phyloP scores from a whole-genome alignment of 139 green algal genomes.

The Chlamydomonas asymmetrica region DNA sequence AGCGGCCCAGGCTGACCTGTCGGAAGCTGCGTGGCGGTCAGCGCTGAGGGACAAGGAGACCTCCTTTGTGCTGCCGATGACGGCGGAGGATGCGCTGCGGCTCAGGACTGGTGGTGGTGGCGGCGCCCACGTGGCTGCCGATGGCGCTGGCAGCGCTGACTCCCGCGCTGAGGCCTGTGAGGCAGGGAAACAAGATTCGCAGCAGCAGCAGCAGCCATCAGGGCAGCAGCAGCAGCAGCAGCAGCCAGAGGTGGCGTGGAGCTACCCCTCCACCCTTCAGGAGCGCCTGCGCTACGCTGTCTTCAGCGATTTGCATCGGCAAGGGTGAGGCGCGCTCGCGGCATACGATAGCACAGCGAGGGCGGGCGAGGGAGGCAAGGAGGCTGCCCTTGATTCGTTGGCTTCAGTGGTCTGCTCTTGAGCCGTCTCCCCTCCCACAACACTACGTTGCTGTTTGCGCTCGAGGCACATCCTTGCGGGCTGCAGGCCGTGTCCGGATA shows the following conservation, averaged over 20 bases:
- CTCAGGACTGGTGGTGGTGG: constrained; percentile 2
- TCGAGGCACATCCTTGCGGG: not conserved
- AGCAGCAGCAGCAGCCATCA: constrained; percentile 1
- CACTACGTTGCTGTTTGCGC: no score
- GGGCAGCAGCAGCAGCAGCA: not conserved
- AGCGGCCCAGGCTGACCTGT: not conserved
- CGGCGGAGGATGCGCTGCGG: constrained; percentile 1
- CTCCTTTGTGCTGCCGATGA: constrained; percentile 5
- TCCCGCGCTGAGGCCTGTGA: not conserved
- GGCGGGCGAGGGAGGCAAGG: not conserved
- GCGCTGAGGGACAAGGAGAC: not conserved
- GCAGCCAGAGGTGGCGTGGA: constrained; percentile 30
- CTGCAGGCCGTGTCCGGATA: no score
- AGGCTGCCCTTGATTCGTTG: no score
- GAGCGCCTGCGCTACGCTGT: constrained; percentile 38
- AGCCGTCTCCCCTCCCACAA: no score
- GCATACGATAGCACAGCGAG: no score
- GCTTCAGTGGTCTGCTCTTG: no score
- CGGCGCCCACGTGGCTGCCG: not conserved
- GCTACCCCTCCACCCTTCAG: constrained; percentile 28
- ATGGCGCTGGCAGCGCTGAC: not conserved
- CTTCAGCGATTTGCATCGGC: constrained; percentile 32
- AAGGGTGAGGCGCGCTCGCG: constrained; percentile 8
- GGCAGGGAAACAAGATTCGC: not conserved
- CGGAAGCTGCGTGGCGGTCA: constrained; percentile 10